Conservation (phyloP, 352 stramenopile genomes). For the Phytopythium vexans region DNA sequence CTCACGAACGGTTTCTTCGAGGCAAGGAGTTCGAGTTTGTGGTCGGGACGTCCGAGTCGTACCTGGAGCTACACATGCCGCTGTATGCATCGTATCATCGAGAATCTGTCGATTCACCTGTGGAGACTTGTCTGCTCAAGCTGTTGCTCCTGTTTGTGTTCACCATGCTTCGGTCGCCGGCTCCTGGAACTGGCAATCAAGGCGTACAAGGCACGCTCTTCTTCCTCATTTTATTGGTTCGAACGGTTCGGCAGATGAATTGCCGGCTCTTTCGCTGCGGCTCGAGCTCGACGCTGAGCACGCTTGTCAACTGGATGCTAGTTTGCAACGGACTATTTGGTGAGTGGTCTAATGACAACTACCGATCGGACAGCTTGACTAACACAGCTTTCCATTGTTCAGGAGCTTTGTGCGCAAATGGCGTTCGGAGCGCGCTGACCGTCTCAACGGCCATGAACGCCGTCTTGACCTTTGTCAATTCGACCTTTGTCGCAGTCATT, state of each 20-base stretch:
- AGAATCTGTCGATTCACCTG: conserved; percentile 21
- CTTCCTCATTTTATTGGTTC: conserved; percentile 19
- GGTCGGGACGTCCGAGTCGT: conserved; percentile 48
- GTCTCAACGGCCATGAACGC: conserved; percentile 51
- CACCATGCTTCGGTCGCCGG: conserved; percentile 39
- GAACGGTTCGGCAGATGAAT: conserved; percentile 21
- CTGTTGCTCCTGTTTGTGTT: conserved; percentile 45
- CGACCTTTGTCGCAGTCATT: conserved; percentile 17
- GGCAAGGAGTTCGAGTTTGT: conserved; percentile 57
- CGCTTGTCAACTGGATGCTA: conserved; percentile 35
- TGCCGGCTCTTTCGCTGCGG: conserved; percentile 27
- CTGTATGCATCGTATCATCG: conserved; percentile 44
- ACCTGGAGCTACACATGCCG: conserved; percentile 56
- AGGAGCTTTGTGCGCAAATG: conserved; percentile 57
- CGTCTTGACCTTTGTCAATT: conserved; percentile 48
- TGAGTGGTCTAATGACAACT: conserved; percentile 14
- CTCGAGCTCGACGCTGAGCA: conserved; percentile 31
- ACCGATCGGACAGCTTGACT: neutral
- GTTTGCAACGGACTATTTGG: conserved; percentile 47
- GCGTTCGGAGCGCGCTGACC: conserved; percentile 56
- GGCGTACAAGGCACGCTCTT: conserved; percentile 49
- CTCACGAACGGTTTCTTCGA: conserved; percentile 48
- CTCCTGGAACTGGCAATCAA: conserved; percentile 36
- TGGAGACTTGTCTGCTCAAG: conserved; percentile 46
- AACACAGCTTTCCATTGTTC: neutral